Evolutionary conservation across 108 stramenopile species (phyloP).

Genomic region (Nitzschia putrida): DNA sequence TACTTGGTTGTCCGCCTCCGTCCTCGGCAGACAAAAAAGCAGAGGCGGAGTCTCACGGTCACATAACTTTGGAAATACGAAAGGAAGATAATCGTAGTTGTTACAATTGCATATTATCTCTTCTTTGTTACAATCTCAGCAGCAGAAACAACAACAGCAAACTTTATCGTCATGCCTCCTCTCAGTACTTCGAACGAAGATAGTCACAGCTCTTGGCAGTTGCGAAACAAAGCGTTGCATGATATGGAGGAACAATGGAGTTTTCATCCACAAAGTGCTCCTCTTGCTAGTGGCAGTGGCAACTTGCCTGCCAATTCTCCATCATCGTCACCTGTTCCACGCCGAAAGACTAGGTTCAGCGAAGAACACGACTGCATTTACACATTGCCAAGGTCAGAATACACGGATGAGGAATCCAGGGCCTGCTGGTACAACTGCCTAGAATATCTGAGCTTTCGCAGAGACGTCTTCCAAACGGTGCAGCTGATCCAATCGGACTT

Average conservation of each 20-base stretch:
- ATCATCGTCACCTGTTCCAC: neutral
- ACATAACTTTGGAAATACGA: no score
- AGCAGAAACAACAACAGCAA: neutral
- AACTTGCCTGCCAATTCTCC: neutral
- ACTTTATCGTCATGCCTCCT: neutral
- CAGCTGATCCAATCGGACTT: slow-evolving; percentile 20
- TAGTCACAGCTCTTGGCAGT: neutral
- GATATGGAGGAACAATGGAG: neutral
- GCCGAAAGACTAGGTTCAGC: neutral
- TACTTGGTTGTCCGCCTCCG: no score
- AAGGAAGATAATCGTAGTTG: no score
- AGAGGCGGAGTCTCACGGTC: no score
- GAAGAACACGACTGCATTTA: neutral
- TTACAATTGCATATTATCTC: no score
- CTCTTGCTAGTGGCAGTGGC: neutral
- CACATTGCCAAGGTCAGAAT: slow-evolving; percentile 1
- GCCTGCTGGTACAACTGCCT: slow-evolving; percentile 16
- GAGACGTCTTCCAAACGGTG: slow-evolving; percentile 20
- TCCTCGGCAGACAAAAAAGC: no score
- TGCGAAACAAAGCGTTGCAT: neutral
- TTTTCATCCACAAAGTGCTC: neutral
- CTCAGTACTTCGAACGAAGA: neutral
- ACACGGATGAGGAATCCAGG: slow-evolving; percentile 6
- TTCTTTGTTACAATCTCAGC: no score
- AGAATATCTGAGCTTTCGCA: slow-evolving; percentile 21